Conservation (phyloP, 768 basidiomycete genomes). For the Clitopilus hobsonii region DNA sequence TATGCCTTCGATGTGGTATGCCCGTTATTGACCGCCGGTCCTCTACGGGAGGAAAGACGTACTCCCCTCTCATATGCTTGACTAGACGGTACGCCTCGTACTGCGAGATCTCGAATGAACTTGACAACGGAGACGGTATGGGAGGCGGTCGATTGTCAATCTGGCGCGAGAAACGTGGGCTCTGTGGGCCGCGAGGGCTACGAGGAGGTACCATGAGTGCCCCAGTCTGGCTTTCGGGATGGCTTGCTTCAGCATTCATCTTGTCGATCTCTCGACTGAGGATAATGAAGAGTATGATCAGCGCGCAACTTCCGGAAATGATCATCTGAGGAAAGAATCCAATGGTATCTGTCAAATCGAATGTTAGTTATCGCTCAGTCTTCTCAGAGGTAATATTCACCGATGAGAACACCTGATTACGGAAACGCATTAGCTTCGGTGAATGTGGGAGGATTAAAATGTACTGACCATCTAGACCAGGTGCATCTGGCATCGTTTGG, state of each 20-base stretch:
- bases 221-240: background rate
- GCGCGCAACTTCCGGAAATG: slow-evolving; percentile 32
- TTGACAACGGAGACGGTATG: slow-evolving; percentile 22
- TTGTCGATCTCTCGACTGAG: slow-evolving; percentile 36
- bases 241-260: slow-evolving; percentile 5
- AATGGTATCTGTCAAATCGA: slow-evolving; percentile 40
- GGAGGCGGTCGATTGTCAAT: slow-evolving; percentile 20
- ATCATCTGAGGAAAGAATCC: slow-evolving; percentile 61
- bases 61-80: slow-evolving; percentile 34
- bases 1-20: slow-evolving; percentile 21
- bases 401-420: slow-evolving; percentile 39
- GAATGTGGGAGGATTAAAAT: background rate
- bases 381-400: slow-evolving; percentile 19
- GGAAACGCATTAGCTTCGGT: background rate
- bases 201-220: background rate
- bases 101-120: slow-evolving; percentile 27
- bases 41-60: slow-evolving; percentile 36
- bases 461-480: slow-evolving; percentile 38
- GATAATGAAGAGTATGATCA: slow-evolving; percentile 37
- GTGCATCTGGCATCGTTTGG: slow-evolving; percentile 54
- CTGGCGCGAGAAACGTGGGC: slow-evolving; percentile 1
- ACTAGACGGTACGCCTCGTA: slow-evolving; percentile 31
- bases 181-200: background rate
- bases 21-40: slow-evolving; percentile 14
- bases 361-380: background rate